Conservation (phyloP, 495 filamentous ascomycete genomes). For the Penicillium malachiteum region DNA sequence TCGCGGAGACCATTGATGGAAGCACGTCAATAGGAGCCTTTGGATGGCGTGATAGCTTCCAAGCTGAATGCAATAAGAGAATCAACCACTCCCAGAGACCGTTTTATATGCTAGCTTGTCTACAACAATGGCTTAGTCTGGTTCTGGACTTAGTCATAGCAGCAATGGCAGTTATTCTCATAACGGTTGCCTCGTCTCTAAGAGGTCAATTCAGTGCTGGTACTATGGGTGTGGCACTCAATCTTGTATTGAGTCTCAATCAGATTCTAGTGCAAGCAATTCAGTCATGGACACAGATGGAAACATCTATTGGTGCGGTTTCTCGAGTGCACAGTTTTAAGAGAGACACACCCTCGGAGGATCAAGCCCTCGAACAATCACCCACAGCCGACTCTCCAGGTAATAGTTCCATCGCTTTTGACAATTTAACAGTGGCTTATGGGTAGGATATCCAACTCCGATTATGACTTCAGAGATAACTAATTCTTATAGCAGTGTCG, state of each 20-base stretch:
- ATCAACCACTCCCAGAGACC: slow-evolving; percentile 35
- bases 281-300: neutral
- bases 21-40: slow-evolving; percentile 50
- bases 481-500: neutral
- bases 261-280: slow-evolving; percentile 22
- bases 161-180: neutral
- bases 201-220: neutral
- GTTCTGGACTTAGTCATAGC: slow-evolving; percentile 42
- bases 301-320: neutral
- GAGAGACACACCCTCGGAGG: neutral
- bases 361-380: neutral
- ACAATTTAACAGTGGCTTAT: neutral
- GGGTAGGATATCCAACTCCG: neutral
- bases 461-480: neutral
- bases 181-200: neutral
- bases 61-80: slow-evolving; percentile 14
- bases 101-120: slow-evolving; percentile 41
- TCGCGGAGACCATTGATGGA: slow-evolving; percentile 18
- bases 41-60: slow-evolving; percentile 30
- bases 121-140: slow-evolving; percentile 44
- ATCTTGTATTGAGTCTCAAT: slow-evolving; percentile 47
- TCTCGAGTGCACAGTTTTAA: neutral
- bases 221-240: slow-evolving; percentile 63
- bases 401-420: neutral
- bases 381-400: too few relatives aligned